Percentiles rank a stretch among this genome's conserved stretches.
Conservation (phyloP, 495 filamentous ascomycete species). For the Penicillium soppii region DNA sequence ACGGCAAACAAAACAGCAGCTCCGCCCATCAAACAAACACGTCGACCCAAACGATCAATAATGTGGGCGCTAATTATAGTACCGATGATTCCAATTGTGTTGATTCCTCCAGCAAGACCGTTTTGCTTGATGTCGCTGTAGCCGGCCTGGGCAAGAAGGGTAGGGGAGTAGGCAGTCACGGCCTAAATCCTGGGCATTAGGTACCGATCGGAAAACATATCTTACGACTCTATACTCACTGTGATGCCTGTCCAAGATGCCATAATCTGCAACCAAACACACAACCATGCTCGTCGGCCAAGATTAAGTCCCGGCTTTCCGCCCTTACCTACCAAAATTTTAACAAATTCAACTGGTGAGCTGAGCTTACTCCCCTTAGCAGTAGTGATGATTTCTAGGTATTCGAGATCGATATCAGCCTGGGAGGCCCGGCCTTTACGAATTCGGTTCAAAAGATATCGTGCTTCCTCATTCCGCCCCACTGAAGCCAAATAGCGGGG, state of each 20-base stretch:
- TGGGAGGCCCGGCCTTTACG: slow-evolving; percentile 17
- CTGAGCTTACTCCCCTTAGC: slow-evolving; percentile 31
- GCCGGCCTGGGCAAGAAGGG: slow-evolving; percentile 42
- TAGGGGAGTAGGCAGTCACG: slow-evolving; percentile 43
- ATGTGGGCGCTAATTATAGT: slow-evolving; percentile 57
- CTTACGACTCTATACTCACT: slow-evolving; percentile 24
- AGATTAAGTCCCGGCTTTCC: slow-evolving; percentile 32
- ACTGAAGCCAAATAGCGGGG: slow-evolving; percentile 45
- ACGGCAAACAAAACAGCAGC: slow-evolving; percentile 31
- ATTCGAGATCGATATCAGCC: slow-evolving; percentile 38
- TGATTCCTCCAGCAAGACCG: slow-evolving; percentile 52
- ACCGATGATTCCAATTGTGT: slow-evolving; percentile 54
- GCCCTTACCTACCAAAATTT: slow-evolving; percentile 32
- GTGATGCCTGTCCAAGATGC: slow-evolving; percentile 52
- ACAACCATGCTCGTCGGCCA: slow-evolving; percentile 47
- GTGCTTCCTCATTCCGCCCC: slow-evolving; percentile 39
- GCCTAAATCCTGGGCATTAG: too few species aligned
- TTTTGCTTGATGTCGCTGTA: slow-evolving; percentile 45
- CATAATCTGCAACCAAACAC: slow-evolving; percentile 56
- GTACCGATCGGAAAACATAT: too few species aligned
- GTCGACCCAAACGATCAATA: slow-evolving; percentile 49
- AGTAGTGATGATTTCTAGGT: slow-evolving; percentile 37
- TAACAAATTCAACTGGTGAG: slow-evolving; percentile 40
- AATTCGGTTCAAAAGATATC: slow-evolving; percentile 30
- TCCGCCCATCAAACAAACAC: slow-evolving; percentile 44